These are phyloP conservation scores for Endoconidiophora laricicola DNA, from an alignment of 2,329 filamentous ascomycete genomes.

Conservation along the genomic window DNA sequence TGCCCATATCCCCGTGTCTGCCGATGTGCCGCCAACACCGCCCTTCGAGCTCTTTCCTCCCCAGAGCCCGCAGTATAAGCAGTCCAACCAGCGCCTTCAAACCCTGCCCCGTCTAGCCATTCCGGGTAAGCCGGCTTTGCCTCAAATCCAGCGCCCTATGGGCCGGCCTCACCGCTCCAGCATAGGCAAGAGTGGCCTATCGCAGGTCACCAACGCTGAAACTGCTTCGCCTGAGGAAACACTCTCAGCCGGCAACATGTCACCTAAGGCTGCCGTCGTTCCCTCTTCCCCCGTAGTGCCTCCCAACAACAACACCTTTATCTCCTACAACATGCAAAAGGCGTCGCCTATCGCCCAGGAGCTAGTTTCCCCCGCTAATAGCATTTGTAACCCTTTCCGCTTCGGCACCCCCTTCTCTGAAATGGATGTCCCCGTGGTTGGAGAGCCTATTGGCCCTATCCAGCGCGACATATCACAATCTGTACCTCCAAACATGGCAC, in stretches of 20 bases:
- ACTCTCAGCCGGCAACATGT: not conserved
- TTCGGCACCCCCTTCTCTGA: constrained; percentile 81
- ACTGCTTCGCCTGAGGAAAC: not conserved
- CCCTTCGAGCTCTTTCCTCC: constrained; percentile 46
- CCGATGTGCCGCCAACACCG: constrained; percentile 50
- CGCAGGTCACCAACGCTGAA: constrained; percentile 10
- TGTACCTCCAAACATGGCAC: constrained; percentile 72
- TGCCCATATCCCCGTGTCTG: constrained; percentile 25
- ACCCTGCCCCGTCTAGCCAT: constrained; percentile 47
- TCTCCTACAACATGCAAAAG: constrained; percentile 36
- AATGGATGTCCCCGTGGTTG: constrained; percentile 71
- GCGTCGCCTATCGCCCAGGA: constrained; percentile 36
- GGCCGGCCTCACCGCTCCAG: constrained; percentile 12
- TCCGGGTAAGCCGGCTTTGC: constrained; percentile 24
- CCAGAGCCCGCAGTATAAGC: constrained; percentile 16
- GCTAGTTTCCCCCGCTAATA: constrained; percentile 31
- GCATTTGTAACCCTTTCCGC: constrained; percentile 43
- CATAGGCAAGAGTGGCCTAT: constrained; percentile 4
- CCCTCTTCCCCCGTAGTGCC: constrained; percentile 24
- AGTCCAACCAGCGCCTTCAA: constrained; percentile 36
- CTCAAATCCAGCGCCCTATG: constrained; percentile 15
- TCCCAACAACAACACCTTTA: constrained; percentile 21
- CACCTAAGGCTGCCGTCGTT: constrained; percentile 12
- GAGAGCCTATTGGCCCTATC: constrained; percentile 53
- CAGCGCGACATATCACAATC: constrained; percentile 72